Percentiles rank a stretch among this genome's conserved stretches.
These are phyloP conservation scores for Bathelium albidoporum DNA, from an alignment of 495 filamentous ascomycete genomes.

Conservation along the genomic window DNA sequence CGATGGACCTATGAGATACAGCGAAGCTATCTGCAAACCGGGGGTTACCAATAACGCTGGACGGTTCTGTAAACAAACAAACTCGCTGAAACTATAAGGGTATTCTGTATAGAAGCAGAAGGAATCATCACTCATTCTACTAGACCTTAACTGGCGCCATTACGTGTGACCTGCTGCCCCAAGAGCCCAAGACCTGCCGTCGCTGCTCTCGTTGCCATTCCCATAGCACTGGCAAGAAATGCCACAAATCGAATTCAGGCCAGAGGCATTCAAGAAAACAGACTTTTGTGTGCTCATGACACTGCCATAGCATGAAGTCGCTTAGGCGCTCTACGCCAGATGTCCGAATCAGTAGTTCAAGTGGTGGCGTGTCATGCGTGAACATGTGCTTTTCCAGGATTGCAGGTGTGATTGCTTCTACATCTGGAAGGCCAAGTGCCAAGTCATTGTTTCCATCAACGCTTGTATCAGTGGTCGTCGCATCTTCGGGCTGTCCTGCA, in stretches of 20 bases:
- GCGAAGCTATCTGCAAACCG: neutral
- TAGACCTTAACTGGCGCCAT: neutral
- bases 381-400: slow-evolving; percentile 73
- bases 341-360: slow-evolving; percentile 83
- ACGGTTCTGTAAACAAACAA: neutral
- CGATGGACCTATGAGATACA: neutral
- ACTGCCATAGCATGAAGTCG: slow-evolving; percentile 99
- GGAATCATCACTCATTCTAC: neutral
- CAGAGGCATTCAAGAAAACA: slow-evolving; percentile 87
- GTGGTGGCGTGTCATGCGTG: slow-evolving; percentile 71
- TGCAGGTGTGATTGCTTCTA: slow-evolving; percentile 74
- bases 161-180: neutral
- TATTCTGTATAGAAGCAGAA: neutral
- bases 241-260: slow-evolving; percentile 94
- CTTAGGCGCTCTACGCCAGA: slow-evolving; percentile 85
- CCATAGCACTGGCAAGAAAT: slow-evolving; percentile 81
- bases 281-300: slow-evolving; percentile 81
- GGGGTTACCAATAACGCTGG: neutral
- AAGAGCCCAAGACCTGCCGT: neutral
- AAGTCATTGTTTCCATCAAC: slow-evolving; percentile 13
- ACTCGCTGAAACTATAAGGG: neutral
- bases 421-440: slow-evolving; percentile 40
- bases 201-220: slow-evolving; percentile 72
- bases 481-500: neutral
- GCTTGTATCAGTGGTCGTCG: neutral